Base-by-base conservation (phyloP, 352 stramenopile genomes). In the Plasmopara muralis region DNA sequence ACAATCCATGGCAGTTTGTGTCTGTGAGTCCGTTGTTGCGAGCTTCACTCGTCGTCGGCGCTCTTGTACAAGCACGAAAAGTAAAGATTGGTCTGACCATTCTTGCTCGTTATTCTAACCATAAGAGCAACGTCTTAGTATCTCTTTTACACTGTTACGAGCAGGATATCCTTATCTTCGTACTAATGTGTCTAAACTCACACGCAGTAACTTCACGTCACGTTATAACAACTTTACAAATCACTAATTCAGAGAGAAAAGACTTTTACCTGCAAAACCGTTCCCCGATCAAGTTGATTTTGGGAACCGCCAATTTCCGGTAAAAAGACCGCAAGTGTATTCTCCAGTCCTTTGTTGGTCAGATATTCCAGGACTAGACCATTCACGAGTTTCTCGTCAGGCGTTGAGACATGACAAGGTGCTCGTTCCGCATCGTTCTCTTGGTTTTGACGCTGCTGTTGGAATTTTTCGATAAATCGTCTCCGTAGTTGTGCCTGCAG, bases 381-480 rank as follows among this genome's bases (percentile, higher is more conserved):
- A 39, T 83, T 66, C 25, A 82, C 61, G n/a, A 89, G 41, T 25
- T 86, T 70, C 35, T 87, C 63, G 9, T 84, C 55, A 5, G 53
- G 70, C 40, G 62, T 73, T 4, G 43, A 58, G 34, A 42, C 33
- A 9, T 57, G 41, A 20, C 47, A 39, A 29, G 49, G 55, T 6
- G 40, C 33, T 30, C 50, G 41, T 25, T 25, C 47, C 20, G 50
- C 20, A 29, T 45, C 33, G 9, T 53, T 57, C 30, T 60, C 31
- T n/a, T 39, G 41, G 37, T 47, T 34, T 1, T 6, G 51, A 7
- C 61, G 60, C 14, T 83, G 64, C 14, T 71, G 57, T 51, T 77
- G 70, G 38, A 89, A 57, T 46, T 89, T 89, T 53, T 87, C 74
- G 16, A 87, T 86, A 30, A 87, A 85, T 4, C 61, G 59, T 7